Conservation (phyloP, 1,139 yeast species). For the Candida buenavistaensis region DNA sequence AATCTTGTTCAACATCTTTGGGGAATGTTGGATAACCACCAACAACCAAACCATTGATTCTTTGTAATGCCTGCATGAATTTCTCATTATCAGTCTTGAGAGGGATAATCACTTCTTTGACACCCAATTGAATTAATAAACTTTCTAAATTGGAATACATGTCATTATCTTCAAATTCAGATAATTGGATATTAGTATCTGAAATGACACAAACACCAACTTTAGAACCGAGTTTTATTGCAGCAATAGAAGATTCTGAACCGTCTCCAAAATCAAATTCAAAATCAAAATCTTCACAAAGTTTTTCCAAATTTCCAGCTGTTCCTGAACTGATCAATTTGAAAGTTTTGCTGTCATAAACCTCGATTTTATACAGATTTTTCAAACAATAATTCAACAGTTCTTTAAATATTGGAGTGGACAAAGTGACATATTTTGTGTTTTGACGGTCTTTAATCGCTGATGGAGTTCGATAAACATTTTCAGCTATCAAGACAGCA, state of each 20-base stretch:
- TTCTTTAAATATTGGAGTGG: conserved; percentile 67
- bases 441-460: conserved; percentile 64
- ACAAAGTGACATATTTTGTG: conserved; percentile 70
- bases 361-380: conserved; percentile 75
- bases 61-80: conserved; percentile 63
- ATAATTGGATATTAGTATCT: conserved; percentile 66
- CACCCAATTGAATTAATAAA: conserved; percentile 81
- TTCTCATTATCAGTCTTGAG: conserved; percentile 45
- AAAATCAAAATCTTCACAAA: conserved; percentile 38
- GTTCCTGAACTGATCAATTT: conserved; percentile 64
- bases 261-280: conserved; percentile 66
- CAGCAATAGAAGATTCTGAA: conserved; percentile 73
- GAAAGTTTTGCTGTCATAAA: conserved; percentile 65
- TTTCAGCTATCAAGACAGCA: conserved; percentile 80
- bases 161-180: conserved; percentile 87
- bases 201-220: conserved; percentile 86
- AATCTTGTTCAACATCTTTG: conserved; percentile 72
- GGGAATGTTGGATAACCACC: conserved; percentile 63
- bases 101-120: conserved; percentile 77
- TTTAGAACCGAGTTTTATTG: conserved; percentile 58
- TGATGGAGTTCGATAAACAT: conserved; percentile 77
- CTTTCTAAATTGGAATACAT: conserved; percentile 84
- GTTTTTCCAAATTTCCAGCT: conserved; percentile 78
- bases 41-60: conserved; percentile 69
- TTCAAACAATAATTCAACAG: conserved; percentile 67